Evolutionary conservation across 305 asterid species (phyloP).

Genomic region (Petunia hybrid): DNA sequence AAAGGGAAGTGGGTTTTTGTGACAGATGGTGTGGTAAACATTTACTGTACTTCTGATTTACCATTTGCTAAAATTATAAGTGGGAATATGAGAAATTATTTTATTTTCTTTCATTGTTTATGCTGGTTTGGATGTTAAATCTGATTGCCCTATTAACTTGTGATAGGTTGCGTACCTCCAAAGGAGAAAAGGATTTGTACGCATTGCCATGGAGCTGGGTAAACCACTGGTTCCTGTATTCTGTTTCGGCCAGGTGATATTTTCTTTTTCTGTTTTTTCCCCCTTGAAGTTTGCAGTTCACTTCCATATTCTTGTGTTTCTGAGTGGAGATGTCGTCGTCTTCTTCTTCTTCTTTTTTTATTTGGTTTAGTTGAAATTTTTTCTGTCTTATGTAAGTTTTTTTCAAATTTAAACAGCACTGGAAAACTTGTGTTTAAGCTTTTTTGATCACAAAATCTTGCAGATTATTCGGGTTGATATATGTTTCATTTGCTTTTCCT

Average conservation of each 20-base stretch:
- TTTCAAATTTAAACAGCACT: background rate
- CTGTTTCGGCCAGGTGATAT: conserved; percentile 91
- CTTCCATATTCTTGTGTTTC: background rate
- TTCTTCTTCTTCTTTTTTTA: background rate
- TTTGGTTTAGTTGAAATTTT: background rate
- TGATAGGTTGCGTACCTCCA: conserved; percentile 71
- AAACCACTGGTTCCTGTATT: conserved; percentile 97
- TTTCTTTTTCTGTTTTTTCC: background rate
- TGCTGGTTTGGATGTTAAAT: conserved; percentile 29
- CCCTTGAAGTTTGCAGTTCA: background rate
- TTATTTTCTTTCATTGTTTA: conserved; percentile 16
- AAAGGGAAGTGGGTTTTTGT: background rate
- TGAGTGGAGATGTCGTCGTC: background rate
- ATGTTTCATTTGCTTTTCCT: background rate
- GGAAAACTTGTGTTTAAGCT: background rate
- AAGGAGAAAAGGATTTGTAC: conserved; percentile 84
- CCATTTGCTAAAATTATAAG: background rate
- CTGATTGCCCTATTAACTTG: conserved; percentile 24
- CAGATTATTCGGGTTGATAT: background rate
- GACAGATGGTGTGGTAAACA: background rate
- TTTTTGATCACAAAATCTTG: background rate
- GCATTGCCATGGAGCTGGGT: conserved; percentile 85
- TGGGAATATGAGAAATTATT: background rate
- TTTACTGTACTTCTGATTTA: background rate
- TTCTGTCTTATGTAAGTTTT: background rate